phyloP scores from a whole-genome alignment of 2,329 filamentous ascomycete genomes.

The Fonsecaea monophora region DNA sequence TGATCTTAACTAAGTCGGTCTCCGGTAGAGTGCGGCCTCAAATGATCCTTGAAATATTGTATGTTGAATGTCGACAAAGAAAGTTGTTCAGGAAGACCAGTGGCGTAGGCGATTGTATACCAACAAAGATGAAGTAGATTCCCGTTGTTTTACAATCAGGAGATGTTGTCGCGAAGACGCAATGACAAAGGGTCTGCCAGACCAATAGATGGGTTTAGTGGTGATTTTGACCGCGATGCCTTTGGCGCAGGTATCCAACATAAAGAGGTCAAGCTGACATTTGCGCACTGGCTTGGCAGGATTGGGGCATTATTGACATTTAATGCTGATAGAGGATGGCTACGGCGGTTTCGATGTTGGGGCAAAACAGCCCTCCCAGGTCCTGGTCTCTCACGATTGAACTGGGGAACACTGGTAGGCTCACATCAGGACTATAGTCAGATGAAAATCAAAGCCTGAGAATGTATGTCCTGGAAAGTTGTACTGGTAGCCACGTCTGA shows the following conservation, averaged over 20 bases:
- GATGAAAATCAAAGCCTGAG: not conserved
- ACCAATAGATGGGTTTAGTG: not conserved
- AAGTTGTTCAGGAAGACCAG: not conserved
- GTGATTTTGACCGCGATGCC: not conserved
- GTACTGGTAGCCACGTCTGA: not conserved
- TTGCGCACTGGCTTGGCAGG: not conserved
- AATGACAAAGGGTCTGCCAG: not conserved
- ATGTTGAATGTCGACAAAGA: not conserved
- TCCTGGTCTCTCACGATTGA: not conserved
- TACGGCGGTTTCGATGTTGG: not conserved
- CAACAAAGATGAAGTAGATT: not conserved
- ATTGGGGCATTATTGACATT: not conserved
- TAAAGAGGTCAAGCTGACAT: not conserved
- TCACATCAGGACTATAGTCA: not conserved
- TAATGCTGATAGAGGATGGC: not conserved
- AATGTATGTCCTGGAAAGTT: not conserved
- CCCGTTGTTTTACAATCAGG: not conserved
- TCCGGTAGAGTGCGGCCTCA: not conserved
- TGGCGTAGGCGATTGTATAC: not conserved
- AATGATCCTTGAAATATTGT: not conserved
- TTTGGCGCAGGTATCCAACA: not conserved
- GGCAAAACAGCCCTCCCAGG: not conserved
- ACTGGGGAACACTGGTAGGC: not conserved
- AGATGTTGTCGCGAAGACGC: not conserved
- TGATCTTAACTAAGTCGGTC: not conserved